These are phyloP conservation scores for Actinidia polygama DNA, from an alignment of 179 eudicot genomes.

Conservation along the genomic window DNA sequence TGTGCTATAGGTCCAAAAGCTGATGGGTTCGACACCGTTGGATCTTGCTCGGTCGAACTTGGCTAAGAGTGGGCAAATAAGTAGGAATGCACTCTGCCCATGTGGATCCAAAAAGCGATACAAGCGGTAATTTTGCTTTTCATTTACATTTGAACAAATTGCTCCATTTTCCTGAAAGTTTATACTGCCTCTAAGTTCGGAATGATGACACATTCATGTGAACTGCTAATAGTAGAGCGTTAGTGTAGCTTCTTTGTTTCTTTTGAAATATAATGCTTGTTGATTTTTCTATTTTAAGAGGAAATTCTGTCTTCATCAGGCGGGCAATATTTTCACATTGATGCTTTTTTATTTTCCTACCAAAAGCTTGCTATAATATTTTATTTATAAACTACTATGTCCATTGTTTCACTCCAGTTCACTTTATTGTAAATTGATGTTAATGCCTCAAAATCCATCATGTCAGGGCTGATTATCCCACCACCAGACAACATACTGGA, in stretches of 20 bases:
- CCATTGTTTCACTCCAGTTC: not conserved
- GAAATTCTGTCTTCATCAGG: slow-evolving; percentile 7
- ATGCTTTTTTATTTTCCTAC: not conserved
- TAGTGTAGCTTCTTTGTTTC: not conserved
- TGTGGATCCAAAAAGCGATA: slow-evolving; percentile 93
- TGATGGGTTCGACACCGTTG: slow-evolving; percentile 86
- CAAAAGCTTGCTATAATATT: not conserved
- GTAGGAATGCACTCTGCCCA: slow-evolving; percentile 84
- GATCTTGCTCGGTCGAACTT: slow-evolving; percentile 84
- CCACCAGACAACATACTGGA: not conserved
- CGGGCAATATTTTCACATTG: not conserved
- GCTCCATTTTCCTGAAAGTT: not conserved
- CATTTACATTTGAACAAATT: not conserved
- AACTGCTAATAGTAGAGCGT: not conserved
- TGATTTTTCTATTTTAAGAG: not conserved
- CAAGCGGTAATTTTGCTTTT: slow-evolving; percentile 54
- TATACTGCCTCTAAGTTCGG: not conserved
- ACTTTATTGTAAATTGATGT: not conserved
- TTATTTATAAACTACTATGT: not conserved
- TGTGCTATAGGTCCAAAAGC: slow-evolving; percentile 70
- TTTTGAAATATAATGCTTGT: not conserved
- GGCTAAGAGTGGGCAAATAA: slow-evolving; percentile 93
- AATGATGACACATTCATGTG: not conserved
- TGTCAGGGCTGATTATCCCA: not conserved
- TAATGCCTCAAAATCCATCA: not conserved